phyloP scores from a whole-genome alignment of 2,329 filamentous ascomycete species.

The Arthrocladium fulminans region DNA sequence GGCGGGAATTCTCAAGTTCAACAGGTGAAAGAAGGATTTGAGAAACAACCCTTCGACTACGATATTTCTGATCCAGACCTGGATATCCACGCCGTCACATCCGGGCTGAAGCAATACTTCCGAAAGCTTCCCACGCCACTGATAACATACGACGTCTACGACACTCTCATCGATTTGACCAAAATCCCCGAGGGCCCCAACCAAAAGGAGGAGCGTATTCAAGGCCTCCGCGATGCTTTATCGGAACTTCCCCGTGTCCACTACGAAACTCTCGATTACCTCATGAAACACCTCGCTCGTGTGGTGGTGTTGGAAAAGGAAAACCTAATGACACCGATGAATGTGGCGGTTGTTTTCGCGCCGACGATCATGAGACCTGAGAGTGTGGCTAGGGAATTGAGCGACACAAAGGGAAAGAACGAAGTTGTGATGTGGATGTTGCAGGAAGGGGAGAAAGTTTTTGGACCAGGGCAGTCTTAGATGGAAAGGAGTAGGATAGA shows the following conservation, averaged over 20 bases:
- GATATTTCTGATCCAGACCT: slow-evolving; percentile 90
- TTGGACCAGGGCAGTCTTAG: too few relatives aligned
- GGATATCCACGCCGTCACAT: slow-evolving; percentile 94
- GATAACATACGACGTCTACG: slow-evolving; percentile 87
- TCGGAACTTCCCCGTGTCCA: slow-evolving; percentile 73
- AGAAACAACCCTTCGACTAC: slow-evolving; percentile 62
- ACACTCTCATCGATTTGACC: slow-evolving; percentile 63
- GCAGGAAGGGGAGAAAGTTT: slow-evolving; percentile 78
- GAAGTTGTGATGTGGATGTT: slow-evolving; percentile 85
- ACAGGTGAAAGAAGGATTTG: slow-evolving; percentile 81
- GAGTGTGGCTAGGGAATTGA: slow-evolving; percentile 88
- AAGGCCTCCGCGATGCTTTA: slow-evolving; percentile 64
- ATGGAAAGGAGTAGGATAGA: too few relatives aligned
- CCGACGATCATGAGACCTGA: slow-evolving; percentile 93
- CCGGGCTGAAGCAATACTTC: slow-evolving; percentile 95
- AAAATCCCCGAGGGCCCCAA: slow-evolving; percentile 42
- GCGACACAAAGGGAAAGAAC: slow-evolving; percentile 90
- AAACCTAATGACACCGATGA: slow-evolving; percentile 94
- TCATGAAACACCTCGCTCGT: slow-evolving; percentile 84
- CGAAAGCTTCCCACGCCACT: slow-evolving; percentile 81
- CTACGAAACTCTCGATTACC: slow-evolving; percentile 80
- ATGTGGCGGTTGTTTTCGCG: slow-evolving; percentile 92
- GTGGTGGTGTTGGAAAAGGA: slow-evolving; percentile 75
- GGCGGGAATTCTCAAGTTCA: slow-evolving; percentile 88
- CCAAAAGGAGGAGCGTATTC: slow-evolving; percentile 58